These are phyloP conservation scores for Camellia japonica DNA, from an alignment of 148 eudicot genomes.

Conservation along the genomic window DNA sequence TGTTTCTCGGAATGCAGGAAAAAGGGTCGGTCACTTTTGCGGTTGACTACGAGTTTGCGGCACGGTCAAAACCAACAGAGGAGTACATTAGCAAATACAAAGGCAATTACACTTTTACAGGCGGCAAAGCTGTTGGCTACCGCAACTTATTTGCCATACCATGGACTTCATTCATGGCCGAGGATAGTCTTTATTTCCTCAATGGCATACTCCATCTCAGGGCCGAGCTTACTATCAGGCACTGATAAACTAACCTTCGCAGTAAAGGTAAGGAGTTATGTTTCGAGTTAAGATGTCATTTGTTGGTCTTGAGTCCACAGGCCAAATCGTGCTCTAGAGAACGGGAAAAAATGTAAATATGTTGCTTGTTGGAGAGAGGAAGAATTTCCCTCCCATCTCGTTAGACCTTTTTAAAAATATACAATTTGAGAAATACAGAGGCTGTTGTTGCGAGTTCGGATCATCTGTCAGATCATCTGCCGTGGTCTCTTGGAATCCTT, in stretches of 20 bases:
- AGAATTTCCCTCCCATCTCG: background rate
- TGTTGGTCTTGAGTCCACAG: background rate
- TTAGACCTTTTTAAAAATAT: background rate
- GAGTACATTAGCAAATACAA: slow-evolving; percentile 81
- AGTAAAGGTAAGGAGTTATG: background rate
- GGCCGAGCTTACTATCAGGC: slow-evolving; percentile 86
- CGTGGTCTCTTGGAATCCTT: no score
- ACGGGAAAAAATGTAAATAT: background rate
- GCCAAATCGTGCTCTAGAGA: slow-evolving; percentile 3
- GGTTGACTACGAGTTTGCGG: slow-evolving; percentile 87
- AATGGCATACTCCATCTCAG: slow-evolving; percentile 70
- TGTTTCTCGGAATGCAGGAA: slow-evolving; percentile 92
- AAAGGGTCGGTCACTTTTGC: slow-evolving; percentile 83
- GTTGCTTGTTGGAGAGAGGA: background rate
- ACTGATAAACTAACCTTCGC: slow-evolving; percentile 22
- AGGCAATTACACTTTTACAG: slow-evolving; percentile 83
- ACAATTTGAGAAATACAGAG: background rate
- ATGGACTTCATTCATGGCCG: slow-evolving; percentile 88
- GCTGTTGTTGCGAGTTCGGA: background rate
- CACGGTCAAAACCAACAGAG: slow-evolving; percentile 73
- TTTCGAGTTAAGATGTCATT: slow-evolving; percentile 3
- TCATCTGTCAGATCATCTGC: no score
- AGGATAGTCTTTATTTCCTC: slow-evolving; percentile 79
- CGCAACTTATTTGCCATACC: slow-evolving; percentile 80
- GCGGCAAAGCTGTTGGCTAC: slow-evolving; percentile 93